Conservation (phyloP, 2,329 filamentous ascomycete genomes). For the Fusarium falciforme region DNA sequence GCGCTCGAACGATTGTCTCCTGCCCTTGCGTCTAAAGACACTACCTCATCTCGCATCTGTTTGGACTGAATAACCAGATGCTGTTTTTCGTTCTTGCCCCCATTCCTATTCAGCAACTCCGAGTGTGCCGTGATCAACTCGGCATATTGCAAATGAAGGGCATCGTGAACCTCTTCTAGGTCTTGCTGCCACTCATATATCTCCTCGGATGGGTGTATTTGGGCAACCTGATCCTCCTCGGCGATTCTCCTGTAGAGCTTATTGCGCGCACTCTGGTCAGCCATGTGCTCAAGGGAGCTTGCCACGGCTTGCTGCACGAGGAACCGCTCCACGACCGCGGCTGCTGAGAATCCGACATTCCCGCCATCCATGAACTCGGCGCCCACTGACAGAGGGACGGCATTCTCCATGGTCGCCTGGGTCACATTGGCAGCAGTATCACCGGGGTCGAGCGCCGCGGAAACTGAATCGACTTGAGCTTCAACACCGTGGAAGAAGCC, state of each 20-base stretch:
- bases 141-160: not conserved
- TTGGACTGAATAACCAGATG: not conserved
- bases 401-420: not conserved
- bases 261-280: not conserved
- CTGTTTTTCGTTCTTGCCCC: not conserved
- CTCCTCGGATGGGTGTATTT: not conserved
- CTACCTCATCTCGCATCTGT: not conserved
- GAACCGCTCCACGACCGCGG: not conserved
- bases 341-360: not conserved
- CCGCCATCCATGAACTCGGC: not conserved
- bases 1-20: not conserved
- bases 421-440: not conserved
- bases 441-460: not conserved
- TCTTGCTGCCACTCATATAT: not conserved
- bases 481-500: not conserved
- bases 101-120: not conserved
- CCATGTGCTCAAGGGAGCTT: not conserved
- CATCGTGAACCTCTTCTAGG: not conserved
- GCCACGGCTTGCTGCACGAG: not conserved
- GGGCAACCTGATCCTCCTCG: not conserved
- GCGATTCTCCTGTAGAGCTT: not conserved
- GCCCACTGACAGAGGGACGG: not conserved
- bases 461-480: not conserved
- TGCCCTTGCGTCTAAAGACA: not conserved
- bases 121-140: not conserved